A percentile compares a stretch with the other conserved stretches of the same genome.
Evolutionary conservation across 345 rosid species (phyloP).

Genomic region (Passiflora organensis): DNA sequence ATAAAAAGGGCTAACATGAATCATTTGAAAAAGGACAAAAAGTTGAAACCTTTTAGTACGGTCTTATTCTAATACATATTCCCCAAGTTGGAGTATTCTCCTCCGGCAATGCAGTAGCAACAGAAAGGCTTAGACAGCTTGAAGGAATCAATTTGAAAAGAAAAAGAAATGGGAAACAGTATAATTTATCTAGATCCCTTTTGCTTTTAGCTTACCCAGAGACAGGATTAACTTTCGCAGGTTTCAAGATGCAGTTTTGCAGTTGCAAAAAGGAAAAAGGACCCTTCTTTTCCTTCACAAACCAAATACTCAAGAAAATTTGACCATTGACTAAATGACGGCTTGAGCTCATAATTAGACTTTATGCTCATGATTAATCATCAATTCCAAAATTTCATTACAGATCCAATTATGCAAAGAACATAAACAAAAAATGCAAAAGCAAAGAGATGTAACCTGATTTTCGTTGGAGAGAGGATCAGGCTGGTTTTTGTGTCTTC

Average conservation of each 20-base stretch:
- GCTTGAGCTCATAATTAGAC: constrained; percentile 11
- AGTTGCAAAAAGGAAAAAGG: constrained; percentile 13
- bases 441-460: constrained; percentile 38
- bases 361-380: constrained; percentile 7
- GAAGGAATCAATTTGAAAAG: not conserved
- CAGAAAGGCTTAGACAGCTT: not conserved
- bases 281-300: not conserved
- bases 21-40: too few relatives aligned
- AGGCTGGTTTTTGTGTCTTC: constrained; percentile 46
- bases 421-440: not conserved
- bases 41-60: too few relatives aligned
- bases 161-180: not conserved
- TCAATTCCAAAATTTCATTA: constrained; percentile 10
- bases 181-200: not conserved
- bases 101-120: not conserved
- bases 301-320: not conserved
- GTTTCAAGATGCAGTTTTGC: constrained; percentile 25
- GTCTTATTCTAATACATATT: too few relatives aligned
- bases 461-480: constrained; percentile 71
- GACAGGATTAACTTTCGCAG: not conserved
- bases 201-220: not conserved
- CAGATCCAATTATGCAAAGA: constrained; percentile 29
- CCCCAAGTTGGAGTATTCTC: not conserved
- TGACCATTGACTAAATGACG: constrained; percentile 10
- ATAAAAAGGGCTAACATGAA: too few relatives aligned